Base-by-base conservation (phyloP, 2,329 filamentous ascomycete species). In the Stenocarpella maydis region DNA sequence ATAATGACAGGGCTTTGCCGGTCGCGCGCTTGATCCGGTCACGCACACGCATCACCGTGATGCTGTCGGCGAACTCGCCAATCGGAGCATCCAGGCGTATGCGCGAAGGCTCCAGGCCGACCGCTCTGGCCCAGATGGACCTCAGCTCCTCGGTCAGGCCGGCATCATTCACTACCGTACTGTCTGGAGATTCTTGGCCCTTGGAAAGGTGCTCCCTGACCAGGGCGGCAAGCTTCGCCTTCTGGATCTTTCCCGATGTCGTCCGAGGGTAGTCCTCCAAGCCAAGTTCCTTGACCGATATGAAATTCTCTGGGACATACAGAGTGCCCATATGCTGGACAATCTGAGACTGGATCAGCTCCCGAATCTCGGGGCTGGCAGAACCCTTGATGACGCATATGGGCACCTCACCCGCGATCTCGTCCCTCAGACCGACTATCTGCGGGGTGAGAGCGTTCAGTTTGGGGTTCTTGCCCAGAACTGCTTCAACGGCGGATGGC, bases 21-120 rank as follows among this genome's bases (percentile, higher is more conserved):
- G 66, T 68, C 15, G 54, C 19, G 19, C 55, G 45, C 66, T 53
- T 68, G n/a, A 68, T 68, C 17, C 28, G 53, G 24, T 68, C 66
- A 0, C 66, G 55, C 37, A 68, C 66, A 17, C 66, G 66, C 66
- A 68, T 63, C 37, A 68, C 55, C 0, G 66, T 68, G 15, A 68
- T 68, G 28, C 66, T 68, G 47, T 68, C 66, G 17, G 66, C 66
- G 14, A 68, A 68, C 9, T 68, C 66, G 3, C 66, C 47, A 39
- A 54, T 64, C 2, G 55, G 66, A 0, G 55, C 55, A 3, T 68
- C 66, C 7, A 68, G 66, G 9, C 55, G 55, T 34, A 68, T 63
- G n/a, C 47, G 52, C 19, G 66, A 63, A 0, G 66, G 55, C n/a
- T 68, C 55, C 34, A 68, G 66, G 37, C 66, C 66, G 24, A 68